phyloP scores from a whole-genome alignment of 2,329 filamentous ascomycete species.

The Colletotrichum viniferum region DNA sequence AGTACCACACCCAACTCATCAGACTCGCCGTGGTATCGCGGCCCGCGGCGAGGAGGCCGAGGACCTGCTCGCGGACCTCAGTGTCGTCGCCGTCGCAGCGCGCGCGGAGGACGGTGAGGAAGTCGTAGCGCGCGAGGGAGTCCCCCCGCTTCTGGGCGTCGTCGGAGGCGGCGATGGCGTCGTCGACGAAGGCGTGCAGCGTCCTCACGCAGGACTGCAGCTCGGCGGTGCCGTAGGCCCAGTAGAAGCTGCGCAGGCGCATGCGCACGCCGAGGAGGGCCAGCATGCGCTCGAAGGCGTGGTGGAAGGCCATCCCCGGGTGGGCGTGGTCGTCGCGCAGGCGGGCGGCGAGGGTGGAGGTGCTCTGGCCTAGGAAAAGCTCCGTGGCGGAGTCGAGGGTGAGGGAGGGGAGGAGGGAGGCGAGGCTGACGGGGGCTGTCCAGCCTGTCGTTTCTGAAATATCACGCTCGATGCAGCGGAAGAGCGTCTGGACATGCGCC shows the following conservation, averaged over 20 bases:
- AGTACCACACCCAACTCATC: constrained; percentile 25
- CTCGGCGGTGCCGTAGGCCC: not conserved
- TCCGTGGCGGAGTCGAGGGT: constrained; percentile 17
- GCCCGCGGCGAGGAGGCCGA: constrained; percentile 22
- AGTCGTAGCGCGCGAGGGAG: constrained; percentile 15
- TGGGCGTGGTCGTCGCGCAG: not conserved
- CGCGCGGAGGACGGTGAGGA: constrained; percentile 21
- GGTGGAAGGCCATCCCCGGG: constrained; percentile 10
- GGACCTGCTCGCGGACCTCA: constrained; percentile 11
- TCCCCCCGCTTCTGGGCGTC: not conserved
- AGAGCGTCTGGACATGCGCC: constrained; percentile 40
- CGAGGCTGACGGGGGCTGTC: not conserved
- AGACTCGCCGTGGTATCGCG: constrained; percentile 28
- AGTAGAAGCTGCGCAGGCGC: constrained; percentile 13
- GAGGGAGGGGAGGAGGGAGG: not conserved
- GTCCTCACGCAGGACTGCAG: not conserved
- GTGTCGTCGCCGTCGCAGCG: constrained; percentile 1
- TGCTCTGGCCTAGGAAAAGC: constrained; percentile 11
- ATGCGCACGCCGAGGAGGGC: constrained; percentile 7
- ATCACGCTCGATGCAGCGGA: constrained; percentile 15
- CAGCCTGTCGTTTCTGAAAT: too few relatives aligned
- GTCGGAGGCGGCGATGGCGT: constrained; percentile 17
- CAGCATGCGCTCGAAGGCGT: constrained; percentile 7
- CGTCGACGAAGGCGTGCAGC: constrained; percentile 16
- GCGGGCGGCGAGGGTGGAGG: constrained; percentile 1